Conservation (phyloP, 2,329 filamentous ascomycete species). For the Neonectria neomacrospora region DNA sequence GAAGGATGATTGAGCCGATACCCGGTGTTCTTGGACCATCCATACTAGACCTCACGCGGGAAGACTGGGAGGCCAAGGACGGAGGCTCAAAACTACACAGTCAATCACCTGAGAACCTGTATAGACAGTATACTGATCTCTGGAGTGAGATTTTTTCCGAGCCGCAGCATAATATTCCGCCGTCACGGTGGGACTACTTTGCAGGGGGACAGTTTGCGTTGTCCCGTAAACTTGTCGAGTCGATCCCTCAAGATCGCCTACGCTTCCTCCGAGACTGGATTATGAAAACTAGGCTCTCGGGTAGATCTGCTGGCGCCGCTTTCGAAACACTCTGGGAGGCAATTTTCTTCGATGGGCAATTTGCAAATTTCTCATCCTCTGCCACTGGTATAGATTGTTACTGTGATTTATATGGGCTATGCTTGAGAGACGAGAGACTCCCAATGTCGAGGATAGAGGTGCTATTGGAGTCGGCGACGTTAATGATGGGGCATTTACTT, state of each 20-base stretch:
- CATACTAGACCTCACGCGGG: constrained; percentile 3
- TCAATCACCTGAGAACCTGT: neutral
- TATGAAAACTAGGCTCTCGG: neutral
- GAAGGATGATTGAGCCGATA: constrained; percentile 1
- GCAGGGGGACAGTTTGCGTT: constrained; percentile 13
- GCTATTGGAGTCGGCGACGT: constrained; percentile 9
- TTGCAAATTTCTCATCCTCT: neutral
- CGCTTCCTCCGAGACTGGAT: constrained; percentile 14
- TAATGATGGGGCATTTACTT: constrained; percentile 18
- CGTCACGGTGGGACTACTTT: constrained; percentile 4
- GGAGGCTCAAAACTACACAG: neutral
- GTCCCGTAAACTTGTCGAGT: constrained; percentile 4
- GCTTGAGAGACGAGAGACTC: constrained; percentile 1
- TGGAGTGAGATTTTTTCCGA: constrained; percentile 5
- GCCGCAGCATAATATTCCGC: neutral
- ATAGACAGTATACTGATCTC: constrained; percentile 3
- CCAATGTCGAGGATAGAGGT: constrained; percentile 4
- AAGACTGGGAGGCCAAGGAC: constrained; percentile 9
- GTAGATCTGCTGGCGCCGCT: constrained; percentile 12
- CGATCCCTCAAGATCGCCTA: constrained; percentile 4
- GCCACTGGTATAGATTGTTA: neutral
- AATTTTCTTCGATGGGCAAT: neutral
- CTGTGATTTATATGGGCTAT: constrained; percentile 11
- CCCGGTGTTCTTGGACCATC: constrained; percentile 1
- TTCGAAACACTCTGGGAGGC: constrained; percentile 22